Percentiles rank a stretch among this genome's conserved stretches.
Conservation (phyloP, 2,329 filamentous ascomycete species). For the Geoglossum cookeanum region DNA sequence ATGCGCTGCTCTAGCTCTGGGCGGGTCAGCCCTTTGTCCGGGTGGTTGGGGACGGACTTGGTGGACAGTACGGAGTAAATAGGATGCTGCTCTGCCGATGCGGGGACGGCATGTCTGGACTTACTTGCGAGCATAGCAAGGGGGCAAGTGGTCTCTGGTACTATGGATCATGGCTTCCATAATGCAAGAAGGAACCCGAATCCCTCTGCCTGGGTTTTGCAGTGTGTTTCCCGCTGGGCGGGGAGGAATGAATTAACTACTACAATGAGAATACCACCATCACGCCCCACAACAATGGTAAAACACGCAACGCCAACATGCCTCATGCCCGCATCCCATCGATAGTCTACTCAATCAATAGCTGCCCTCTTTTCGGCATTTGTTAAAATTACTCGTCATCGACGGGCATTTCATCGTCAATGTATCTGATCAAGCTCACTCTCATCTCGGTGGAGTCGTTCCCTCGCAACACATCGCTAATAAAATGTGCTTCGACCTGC, state of each 20-base stretch:
- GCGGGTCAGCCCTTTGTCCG: no score
- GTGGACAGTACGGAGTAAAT: no score
- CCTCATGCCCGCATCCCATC: not conserved
- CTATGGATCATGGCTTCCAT: no score
- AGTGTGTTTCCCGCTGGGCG: not conserved
- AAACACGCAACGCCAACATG: not conserved
- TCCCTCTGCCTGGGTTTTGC: not conserved
- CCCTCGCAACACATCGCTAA: constrained; percentile 78
- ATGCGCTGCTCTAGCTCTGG: not conserved
- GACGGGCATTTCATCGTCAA: constrained; percentile 91
- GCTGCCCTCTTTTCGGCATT: not conserved
- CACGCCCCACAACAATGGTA: not conserved
- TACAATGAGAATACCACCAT: not conserved
- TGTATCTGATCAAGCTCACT: constrained; percentile 77
- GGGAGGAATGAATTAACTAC: no score
- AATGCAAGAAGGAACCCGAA: no score
- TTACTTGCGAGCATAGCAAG: no score
- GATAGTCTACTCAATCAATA: not conserved
- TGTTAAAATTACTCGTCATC: constrained; percentile 58
- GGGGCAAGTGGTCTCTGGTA: no score
- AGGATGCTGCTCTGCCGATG: no score
- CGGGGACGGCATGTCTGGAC: no score
- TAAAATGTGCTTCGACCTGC: constrained; percentile 94
- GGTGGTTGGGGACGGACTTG: no score
- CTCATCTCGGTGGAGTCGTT: constrained; percentile 97